phyloP scores from a whole-genome alignment of 805 yeast genomes.

The Alloascoidea africana region DNA sequence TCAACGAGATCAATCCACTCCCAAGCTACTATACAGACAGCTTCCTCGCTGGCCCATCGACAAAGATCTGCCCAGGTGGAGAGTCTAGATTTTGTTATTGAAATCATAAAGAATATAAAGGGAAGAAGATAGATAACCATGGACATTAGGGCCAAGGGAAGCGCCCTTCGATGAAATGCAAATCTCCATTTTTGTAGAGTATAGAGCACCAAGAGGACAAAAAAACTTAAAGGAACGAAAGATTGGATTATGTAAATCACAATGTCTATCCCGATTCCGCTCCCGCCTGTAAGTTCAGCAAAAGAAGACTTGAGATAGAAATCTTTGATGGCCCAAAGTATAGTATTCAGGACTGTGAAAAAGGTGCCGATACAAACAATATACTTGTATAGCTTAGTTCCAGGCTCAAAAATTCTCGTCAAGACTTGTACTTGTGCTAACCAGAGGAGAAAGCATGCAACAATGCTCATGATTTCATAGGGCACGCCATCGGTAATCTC shows the following conservation, averaged over 20 bases:
- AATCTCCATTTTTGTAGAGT: conserved; percentile 22
- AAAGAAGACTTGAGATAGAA: conserved; percentile 8
- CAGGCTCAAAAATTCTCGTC: conserved; percentile 21
- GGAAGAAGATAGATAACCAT: conserved; percentile 24
- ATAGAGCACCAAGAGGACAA: conserved; percentile 22
- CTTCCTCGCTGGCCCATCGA: conserved; percentile 30
- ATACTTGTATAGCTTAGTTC: conserved; percentile 15
- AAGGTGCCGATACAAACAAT: conserved; percentile 18
- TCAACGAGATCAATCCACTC: conserved; percentile 50
- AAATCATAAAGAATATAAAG: conserved; percentile 20
- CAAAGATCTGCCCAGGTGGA: conserved; percentile 35
- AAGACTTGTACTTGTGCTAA: conserved; percentile 42
- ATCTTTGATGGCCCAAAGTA: conserved; percentile 13
- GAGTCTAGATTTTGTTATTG: conserved; percentile 22
- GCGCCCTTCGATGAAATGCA: conserved; percentile 28
- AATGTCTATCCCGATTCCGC: conserved; percentile 17
- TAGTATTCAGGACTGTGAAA: conserved; percentile 16
- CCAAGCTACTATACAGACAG: conserved; percentile 41
- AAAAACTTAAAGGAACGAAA: conserved; percentile 16
- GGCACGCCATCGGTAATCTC: conserved; percentile 21
- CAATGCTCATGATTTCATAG: conserved; percentile 23
- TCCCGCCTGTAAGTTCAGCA: conserved; percentile 11
- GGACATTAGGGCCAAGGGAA: conserved; percentile 33
- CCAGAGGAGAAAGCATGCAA: conserved; percentile 30
- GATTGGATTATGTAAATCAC: conserved; percentile 18